phyloP scores from a whole-genome alignment of 371 early-diverging fungal species.

The Dinochytrium kinnereticum region DNA sequence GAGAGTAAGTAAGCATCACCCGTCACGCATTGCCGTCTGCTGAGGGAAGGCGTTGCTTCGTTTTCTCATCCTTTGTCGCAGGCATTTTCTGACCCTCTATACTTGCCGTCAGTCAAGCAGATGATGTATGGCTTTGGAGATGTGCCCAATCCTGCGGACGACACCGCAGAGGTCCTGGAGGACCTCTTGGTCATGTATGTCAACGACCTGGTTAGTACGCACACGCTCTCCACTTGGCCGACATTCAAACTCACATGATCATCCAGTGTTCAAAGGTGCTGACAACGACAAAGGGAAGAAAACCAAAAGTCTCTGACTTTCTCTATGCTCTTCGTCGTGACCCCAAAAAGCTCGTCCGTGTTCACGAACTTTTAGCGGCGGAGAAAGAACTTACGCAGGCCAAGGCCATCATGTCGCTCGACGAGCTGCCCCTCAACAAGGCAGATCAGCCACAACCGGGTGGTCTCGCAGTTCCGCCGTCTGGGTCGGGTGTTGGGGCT shows the following conservation, averaged over 20 bases:
- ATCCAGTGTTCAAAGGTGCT: conserved; percentile 81
- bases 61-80: not conserved
- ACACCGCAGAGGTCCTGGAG: conserved; percentile 92
- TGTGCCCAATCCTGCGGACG: conserved; percentile 86
- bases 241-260: conserved; percentile 24
- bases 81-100: not conserved
- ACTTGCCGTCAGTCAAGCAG: conserved; percentile 27
- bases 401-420: conserved; percentile 40
- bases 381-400: conserved; percentile 94
- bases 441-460: not conserved
- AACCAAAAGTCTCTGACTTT: conserved; percentile 92
- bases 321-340: conserved; percentile 92
- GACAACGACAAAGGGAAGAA: conserved; percentile 63
- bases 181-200: conserved; percentile 93
- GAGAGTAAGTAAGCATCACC: not conserved
- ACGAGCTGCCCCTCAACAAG: not conserved
- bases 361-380: conserved; percentile 93
- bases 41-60: not conserved
- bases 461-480: not conserved
- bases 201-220: conserved; percentile 73
- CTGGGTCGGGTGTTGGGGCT: not conserved
- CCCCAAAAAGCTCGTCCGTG: conserved; percentile 94
- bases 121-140: conserved; percentile 99
- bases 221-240: not conserved
- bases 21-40: not conserved